These are phyloP conservation scores for Malus orientalis DNA, from an alignment of 306 rosid species.

Conservation along the genomic window DNA sequence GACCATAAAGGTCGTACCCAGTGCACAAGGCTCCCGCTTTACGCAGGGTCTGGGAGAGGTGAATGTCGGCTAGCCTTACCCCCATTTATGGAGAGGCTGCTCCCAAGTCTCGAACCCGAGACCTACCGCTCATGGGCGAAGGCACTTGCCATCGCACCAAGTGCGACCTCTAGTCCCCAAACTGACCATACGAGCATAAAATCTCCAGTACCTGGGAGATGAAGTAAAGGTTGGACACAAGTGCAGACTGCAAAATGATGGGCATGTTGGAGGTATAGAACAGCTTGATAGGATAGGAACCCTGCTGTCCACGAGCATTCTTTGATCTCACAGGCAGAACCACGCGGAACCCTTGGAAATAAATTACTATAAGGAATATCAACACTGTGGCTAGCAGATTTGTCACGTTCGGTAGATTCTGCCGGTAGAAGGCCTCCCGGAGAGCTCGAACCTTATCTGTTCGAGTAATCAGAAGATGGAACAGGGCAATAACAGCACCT, in stretches of 20 bases:
- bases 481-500: conserved; percentile 89
- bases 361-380: conserved; percentile 74
- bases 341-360: conserved; percentile 96
- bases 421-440: conserved; percentile 87
- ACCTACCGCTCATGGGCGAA: too few species aligned
- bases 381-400: conserved; percentile 84
- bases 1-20: too few species aligned
- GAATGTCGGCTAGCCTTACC: too few species aligned
- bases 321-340: conserved; percentile 93
- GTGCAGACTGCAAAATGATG: conserved; percentile 94
- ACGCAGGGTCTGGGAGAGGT: too few species aligned
- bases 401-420: conserved; percentile 92
- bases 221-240: conserved; percentile 83
- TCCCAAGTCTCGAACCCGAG: too few species aligned
- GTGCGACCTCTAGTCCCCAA: not conserved
- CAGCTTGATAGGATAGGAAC: conserved; percentile 89
- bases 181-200: conserved; percentile 4
- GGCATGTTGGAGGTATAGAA: conserved; percentile 98
- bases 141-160: too few species aligned
- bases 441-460: conserved; percentile 87
- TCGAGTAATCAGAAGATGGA: conserved; percentile 81
- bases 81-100: too few species aligned
- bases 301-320: conserved; percentile 96
- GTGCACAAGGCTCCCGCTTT: too few species aligned
- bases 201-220: conserved; percentile 70